Percentiles rank a stretch among this genome's conserved stretches.
phyloP scores from a whole-genome alignment of 2,329 filamentous ascomycete genomes.

The Fusarium bulbicola region DNA sequence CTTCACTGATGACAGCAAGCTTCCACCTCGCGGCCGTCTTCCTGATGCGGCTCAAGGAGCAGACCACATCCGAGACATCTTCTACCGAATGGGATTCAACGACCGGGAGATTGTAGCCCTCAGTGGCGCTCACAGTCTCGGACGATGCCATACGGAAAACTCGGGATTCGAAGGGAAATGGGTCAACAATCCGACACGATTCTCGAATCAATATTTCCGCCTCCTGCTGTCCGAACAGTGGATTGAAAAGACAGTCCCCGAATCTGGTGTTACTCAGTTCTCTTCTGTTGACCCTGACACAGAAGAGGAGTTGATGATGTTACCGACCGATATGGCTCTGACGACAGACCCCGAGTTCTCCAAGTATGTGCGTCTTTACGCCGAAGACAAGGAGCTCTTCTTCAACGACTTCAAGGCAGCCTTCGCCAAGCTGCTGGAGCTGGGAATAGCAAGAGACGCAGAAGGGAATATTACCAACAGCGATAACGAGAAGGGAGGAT shows the following conservation, averaged over 20 bases:
- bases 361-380: not conserved
- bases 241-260: not conserved
- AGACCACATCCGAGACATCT: not conserved
- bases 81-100: conserved; percentile 9
- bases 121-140: conserved; percentile 3
- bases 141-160: conserved; percentile 5
- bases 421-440: not conserved
- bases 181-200: conserved; percentile 8
- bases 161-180: conserved; percentile 5
- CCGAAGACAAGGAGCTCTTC: not conserved
- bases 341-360: conserved; percentile 6
- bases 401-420: not conserved
- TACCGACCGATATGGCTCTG: conserved; percentile 3
- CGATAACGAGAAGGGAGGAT: conserved; percentile 1
- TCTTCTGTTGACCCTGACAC: not conserved
- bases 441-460: not conserved
- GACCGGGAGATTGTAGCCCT: conserved; percentile 1
- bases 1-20: conserved; percentile 1
- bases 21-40: conserved; percentile 7
- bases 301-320: conserved; percentile 12
- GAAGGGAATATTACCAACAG: not conserved
- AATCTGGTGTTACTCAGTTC: not conserved
- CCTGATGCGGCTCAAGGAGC: conserved; percentile 6
- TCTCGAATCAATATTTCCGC: conserved; percentile 13
- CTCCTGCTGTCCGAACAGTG: not conserved